Evolutionary conservation across 805 yeast genomes (phyloP), one percentile per base, ranked within the genome.

Genomic region (Candida ulmi): DNA sequence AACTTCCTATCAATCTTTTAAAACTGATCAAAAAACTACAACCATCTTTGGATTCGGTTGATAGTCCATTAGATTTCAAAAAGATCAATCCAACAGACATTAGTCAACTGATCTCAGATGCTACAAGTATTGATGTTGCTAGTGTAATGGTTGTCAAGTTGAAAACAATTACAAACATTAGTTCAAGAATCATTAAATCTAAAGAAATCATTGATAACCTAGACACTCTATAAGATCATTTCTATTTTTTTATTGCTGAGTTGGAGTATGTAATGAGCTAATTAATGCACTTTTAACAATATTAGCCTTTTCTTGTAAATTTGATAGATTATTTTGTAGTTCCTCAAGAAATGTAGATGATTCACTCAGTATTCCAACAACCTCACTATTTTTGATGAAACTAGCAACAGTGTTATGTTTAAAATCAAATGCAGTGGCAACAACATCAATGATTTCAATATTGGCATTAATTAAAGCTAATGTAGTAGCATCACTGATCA

Each of bases 401-500:
- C 80, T 68, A 16, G 74, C 66, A 37, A 77, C 58, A 8, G 69
- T 61, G 40, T 68, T 72, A 34, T 53, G 58, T 26, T 57, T 58
- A n/a, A 66, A 63, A 45, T 69, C 54, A 37, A 48, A 71, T 2
- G 87, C 84, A 45, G 82, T 71, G 8, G 88, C 74, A 1, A 88
- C 90, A 44, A 88, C 65, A 53, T 90, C 95, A 40, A 75, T 68
- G 23, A 88, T 57, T 51, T 90, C 95, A 21, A 91, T 78, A 8
- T 88, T 88, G 0, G 96, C 82, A 60, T 93, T 93, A 0, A 85
- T 79, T 41, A 93, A 60, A 0, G 96, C 95, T 37, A 88, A 57
- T 4, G 84, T 76, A 0, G 85, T 71, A 29, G 62, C 56, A 25
- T 64, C 61, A 30, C 73, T 65, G 23, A 71, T 61, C 23, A 72